Base-by-base conservation (phyloP, 2,329 filamentous ascomycete species). In the Xenoacremonium recifei region DNA sequence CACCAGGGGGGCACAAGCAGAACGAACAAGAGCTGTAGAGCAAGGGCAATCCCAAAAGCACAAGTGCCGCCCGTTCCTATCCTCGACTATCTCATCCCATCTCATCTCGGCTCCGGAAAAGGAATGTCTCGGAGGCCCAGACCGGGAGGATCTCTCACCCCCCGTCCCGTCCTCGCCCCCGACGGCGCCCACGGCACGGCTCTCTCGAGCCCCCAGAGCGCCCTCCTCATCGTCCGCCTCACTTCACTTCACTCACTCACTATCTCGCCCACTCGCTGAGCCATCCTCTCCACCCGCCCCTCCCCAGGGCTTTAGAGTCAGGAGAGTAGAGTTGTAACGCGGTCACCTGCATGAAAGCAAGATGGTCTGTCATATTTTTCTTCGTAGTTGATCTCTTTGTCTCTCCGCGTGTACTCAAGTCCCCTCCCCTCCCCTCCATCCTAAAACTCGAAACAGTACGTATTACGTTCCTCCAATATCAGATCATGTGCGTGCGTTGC, bases 21-120 rank as follows among this genome's bases (percentile, higher is more conserved):
- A 20, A 18, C 36, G 18, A 18, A n/a, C 17, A 23, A 37, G 13
- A 19, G 31, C 23, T 34, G 31, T 46, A 56, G 51, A 53, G 37
- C 40, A 53, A 53, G 47, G 53, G 44, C 51, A 46, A 44, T 51
- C 39, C 43, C 41, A 46, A 57, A 58, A 51, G 48, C 54, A 59
- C 47, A 53, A 58, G 42, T 54, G 49, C 56, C 56, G 42, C 56
- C 51, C 49, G 48, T 53, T 53, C 45, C 36, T 50, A 50, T 54
- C 40, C 39, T 49, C 35, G 25, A 51, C 49, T 49, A 57, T 53
- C 40, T 44, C 39, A 37, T 49, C 33, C 6, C 10, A 6, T 29
- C 17, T 34, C 21, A n/a, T n/a, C n/a, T n/a, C n/a, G n/a, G n/a
- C n/a, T n/a, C n/a, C n/a, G n/a, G n/a, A n/a, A n/a, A 52, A 47